Conservation (phyloP, 1,284 basidiomycete genomes). For the Megacollybia platyphylla region DNA sequence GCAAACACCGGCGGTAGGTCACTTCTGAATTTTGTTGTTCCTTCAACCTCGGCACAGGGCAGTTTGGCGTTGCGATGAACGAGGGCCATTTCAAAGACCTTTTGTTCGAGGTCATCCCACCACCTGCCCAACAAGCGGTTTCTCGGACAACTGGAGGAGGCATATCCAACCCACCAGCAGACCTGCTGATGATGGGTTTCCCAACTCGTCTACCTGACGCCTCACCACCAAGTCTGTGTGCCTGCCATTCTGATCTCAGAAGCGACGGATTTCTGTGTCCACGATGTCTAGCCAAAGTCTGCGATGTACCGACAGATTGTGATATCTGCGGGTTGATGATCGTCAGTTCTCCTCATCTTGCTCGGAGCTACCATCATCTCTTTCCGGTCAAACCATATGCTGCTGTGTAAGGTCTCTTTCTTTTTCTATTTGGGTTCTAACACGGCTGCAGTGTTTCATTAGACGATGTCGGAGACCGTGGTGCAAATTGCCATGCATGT, state of each 20-base stretch:
- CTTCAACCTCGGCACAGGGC: constrained; percentile 37
- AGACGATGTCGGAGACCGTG: constrained; percentile 20
- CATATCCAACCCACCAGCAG: constrained; percentile 54
- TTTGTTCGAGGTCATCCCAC: constrained; percentile 91
- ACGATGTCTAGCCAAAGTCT: constrained; percentile 84
- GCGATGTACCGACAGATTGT: constrained; percentile 97
- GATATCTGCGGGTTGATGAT: constrained; percentile 96
- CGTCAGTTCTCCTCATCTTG: constrained; percentile 94
- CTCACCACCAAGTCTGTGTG: constrained; percentile 77
- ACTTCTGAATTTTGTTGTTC: background rate
- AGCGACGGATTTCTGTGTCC: constrained; percentile 92
- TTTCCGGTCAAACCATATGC: constrained; percentile 81
- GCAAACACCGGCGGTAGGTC: constrained; percentile 76
- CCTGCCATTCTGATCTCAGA: constrained; percentile 86
- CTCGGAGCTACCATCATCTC: constrained; percentile 88
- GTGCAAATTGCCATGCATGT: constrained; percentile 57
- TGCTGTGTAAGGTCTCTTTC: constrained; percentile 48
- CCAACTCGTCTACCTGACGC: constrained; percentile 82
- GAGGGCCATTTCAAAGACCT: constrained; percentile 95
- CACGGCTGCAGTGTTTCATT: constrained; percentile 21
- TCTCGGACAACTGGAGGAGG: constrained; percentile 34
- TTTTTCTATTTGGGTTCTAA: constrained; percentile 6
- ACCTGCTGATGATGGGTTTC: constrained; percentile 99
- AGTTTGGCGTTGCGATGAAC: constrained; percentile 92
- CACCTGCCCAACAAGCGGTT: constrained; percentile 71